Evolutionary conservation across 148 eudicot species (phyloP).

Genomic region (Pharnaceum exiguum): DNA sequence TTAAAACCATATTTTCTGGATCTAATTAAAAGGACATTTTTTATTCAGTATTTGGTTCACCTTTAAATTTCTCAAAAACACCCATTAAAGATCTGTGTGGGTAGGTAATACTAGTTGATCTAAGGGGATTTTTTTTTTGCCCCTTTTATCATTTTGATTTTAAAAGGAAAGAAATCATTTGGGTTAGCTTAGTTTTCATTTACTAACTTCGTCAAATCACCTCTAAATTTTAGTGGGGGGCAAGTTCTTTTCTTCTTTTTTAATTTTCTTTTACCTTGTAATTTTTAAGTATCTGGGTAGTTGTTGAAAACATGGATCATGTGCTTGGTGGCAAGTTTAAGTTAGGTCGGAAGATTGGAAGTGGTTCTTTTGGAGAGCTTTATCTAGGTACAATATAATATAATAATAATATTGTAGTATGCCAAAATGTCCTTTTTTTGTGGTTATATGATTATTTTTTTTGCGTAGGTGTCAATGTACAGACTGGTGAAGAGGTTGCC

Average conservation of each 20-base stretch:
- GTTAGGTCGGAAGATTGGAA: conserved; percentile 74
- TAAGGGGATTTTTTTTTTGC: conserved; percentile 23
- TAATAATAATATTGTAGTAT: neutral
- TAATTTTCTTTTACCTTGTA: neutral
- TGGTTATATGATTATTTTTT: neutral
- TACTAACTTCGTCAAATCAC: conserved; percentile 12
- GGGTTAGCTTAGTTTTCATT: neutral
- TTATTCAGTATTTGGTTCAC: conserved; percentile 1
- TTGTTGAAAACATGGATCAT: conserved; percentile 47
- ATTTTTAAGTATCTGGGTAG: conserved; percentile 1
- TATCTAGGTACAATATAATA: conserved; percentile 44
- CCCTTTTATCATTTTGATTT: conserved; percentile 13
- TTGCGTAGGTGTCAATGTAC: conserved; percentile 68
- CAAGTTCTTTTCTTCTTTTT: neutral
- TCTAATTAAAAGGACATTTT: conserved; percentile 15
- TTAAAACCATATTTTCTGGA: conserved; percentile 14
- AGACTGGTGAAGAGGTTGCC: conserved; percentile 85
- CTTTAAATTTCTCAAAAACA: conserved; percentile 9
- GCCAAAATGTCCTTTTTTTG: neutral
- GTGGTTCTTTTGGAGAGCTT: conserved; percentile 80
- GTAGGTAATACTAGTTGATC: conserved; percentile 14
- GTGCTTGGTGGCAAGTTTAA: conserved; percentile 75
- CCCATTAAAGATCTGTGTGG: conserved; percentile 7
- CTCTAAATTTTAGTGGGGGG: conserved; percentile 23
- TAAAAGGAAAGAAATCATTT: conserved; percentile 9